Conservation (phyloP, 2,329 filamentous ascomycete genomes). For the Epichloe coenophiala region DNA sequence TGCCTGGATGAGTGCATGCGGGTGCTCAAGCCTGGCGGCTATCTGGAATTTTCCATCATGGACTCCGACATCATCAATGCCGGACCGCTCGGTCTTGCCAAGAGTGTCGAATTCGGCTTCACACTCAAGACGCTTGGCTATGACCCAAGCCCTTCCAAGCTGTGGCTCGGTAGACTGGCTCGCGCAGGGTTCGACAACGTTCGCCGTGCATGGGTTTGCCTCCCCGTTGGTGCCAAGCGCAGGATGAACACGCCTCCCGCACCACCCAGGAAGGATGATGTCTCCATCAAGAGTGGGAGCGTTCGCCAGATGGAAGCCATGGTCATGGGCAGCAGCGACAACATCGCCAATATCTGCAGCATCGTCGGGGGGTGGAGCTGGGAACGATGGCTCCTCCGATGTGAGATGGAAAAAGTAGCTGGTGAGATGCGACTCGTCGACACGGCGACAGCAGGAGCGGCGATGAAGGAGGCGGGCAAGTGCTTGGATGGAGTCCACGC, state of each 20-base stretch:
- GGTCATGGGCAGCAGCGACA: constrained; percentile 52
- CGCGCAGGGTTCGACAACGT: constrained; percentile 67
- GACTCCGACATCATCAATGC: constrained; percentile 84
- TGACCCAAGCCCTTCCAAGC: constrained; percentile 70
- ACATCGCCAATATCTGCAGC: constrained; percentile 63
- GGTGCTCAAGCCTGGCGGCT: constrained; percentile 83
- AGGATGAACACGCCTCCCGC: constrained; percentile 17
- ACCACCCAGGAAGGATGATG: constrained; percentile 21
- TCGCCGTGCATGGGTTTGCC: constrained; percentile 76
- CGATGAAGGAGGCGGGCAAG: constrained; percentile 42
- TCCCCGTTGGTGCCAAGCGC: constrained; percentile 57
- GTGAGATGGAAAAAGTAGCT: constrained; percentile 67
- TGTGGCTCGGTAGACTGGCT: constrained; percentile 61
- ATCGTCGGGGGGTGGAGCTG: constrained; percentile 79
- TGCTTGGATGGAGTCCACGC: constrained; percentile 46
- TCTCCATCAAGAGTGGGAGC: constrained; percentile 26
- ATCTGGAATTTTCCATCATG: constrained; percentile 79
- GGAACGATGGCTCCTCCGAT: constrained; percentile 90
- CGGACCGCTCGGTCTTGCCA: constrained; percentile 64
- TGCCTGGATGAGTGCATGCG: constrained; percentile 79
- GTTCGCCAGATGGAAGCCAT: constrained; percentile 47
- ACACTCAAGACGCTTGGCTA: constrained; percentile 81
- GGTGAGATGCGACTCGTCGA: constrained; percentile 48
- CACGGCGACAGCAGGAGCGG: constrained; percentile 34
- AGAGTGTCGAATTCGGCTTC: constrained; percentile 85